These are phyloP conservation scores for Arachnomyces sp. DNA, from an alignment of 2,329 filamentous ascomycete species.

Conservation along the genomic window DNA sequence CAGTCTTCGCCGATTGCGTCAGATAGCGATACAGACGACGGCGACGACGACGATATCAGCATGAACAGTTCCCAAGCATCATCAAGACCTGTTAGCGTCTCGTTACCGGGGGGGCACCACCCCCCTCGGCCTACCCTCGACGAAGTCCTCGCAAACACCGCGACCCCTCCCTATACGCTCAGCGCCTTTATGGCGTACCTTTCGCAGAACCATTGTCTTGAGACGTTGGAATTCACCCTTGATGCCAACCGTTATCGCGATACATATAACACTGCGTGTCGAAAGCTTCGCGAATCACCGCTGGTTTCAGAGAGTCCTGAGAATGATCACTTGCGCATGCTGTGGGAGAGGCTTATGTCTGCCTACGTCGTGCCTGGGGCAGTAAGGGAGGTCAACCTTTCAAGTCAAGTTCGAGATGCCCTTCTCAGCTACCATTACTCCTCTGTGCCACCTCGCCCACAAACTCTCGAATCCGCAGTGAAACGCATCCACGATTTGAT, in stretches of 20 bases:
- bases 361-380: conserved; percentile 84
- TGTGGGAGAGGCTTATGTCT: conserved; percentile 82
- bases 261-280: conserved; percentile 53
- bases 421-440: conserved; percentile 58
- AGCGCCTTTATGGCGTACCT: conserved; percentile 93
- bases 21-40: conserved; percentile 30
- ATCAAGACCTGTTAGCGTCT: conserved; percentile 37
- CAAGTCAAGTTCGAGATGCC: conserved; percentile 72
- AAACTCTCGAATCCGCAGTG: conserved; percentile 71
- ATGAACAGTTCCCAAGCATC: conserved; percentile 29
- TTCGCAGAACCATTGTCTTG: conserved; percentile 92
- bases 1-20: conserved; percentile 36
- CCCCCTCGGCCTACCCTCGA: conserved; percentile 61
- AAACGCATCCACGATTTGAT: conserved; percentile 89
- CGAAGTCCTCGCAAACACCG: conserved; percentile 80
- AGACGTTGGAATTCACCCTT: conserved; percentile 93
- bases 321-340: conserved; percentile 61
- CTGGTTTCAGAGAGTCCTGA: conserved; percentile 47
- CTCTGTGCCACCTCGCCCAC: conserved; percentile 60
- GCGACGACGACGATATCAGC: conserved; percentile 31
- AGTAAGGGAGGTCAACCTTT: conserved; percentile 82
- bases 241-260: conserved; percentile 79
- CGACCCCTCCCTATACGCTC: conserved; percentile 81
- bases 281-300: conserved; percentile 38
- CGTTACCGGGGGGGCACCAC: conserved; percentile 31